Conservation (phyloP, 768 basidiomycete genomes). For the Mrakia hoshinonis region DNA sequence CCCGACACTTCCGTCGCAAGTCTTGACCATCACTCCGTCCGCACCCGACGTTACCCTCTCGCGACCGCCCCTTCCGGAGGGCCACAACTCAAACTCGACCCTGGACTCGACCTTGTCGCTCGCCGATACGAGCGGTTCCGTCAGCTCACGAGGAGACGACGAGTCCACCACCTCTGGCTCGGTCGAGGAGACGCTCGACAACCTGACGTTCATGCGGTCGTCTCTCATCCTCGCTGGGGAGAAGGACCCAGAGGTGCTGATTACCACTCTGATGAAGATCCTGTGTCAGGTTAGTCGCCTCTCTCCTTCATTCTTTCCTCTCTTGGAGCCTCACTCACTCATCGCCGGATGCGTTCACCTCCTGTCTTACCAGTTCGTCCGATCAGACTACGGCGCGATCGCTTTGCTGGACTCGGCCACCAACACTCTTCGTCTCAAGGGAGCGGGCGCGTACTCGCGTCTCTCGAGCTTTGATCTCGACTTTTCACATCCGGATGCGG, state of each 20-base stretch:
- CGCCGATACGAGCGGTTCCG: not conserved
- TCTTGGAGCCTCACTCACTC: not conserved
- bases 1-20: not conserved
- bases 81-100: not conserved
- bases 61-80: not conserved
- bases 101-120: not conserved
- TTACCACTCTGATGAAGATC: not conserved
- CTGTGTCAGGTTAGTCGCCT: slow-evolving; percentile 2
- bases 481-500: not conserved
- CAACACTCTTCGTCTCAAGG: not conserved
- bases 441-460: not conserved
- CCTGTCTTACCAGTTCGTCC: not conserved
- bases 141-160: not conserved
- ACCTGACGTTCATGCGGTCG: not conserved
- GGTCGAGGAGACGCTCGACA: not conserved
- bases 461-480: not conserved
- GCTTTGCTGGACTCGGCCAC: not conserved
- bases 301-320: not conserved
- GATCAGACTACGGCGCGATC: slow-evolving; percentile 6
- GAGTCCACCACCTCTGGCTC: not conserved
- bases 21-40: not conserved
- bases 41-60: not conserved
- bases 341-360: not conserved
- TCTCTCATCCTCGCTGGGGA: not conserved
- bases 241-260: not conserved